Evolutionary conservation across 148 eudicot genomes (phyloP).

Genomic region (Camellia lanceoleosa): DNA sequence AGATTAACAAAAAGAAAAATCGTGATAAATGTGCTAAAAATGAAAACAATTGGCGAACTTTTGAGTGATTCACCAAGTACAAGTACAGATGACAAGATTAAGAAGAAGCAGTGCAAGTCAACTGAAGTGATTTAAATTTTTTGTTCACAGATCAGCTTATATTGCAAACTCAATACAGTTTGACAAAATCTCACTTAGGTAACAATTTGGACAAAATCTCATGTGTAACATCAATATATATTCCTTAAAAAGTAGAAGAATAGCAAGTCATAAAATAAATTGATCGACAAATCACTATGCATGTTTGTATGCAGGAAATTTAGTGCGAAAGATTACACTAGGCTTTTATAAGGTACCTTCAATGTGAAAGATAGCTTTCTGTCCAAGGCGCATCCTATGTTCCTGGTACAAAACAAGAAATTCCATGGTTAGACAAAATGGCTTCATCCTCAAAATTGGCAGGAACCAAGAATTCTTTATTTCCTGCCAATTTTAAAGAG

Average conservation of each 20-base stretch:
- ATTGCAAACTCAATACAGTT: background rate
- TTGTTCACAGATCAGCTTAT: background rate
- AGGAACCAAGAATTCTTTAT: background rate
- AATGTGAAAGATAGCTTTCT: slow-evolving; percentile 95
- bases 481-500: background rate
- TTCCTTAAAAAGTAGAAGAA: background rate
- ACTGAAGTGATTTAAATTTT: background rate
- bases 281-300: background rate
- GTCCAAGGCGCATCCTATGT: slow-evolving; percentile 94
- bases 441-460: background rate
- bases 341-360: slow-evolving; percentile 57
- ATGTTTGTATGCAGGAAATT: background rate
- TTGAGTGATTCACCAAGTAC: background rate
- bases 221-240: background rate
- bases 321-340: slow-evolving; percentile 1
- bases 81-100: background rate
- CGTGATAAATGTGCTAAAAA: background rate
- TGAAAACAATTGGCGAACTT: background rate
- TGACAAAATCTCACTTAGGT: background rate
- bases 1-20: background rate
- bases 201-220: too few relatives aligned
- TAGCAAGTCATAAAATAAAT: background rate
- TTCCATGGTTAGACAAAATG: background rate
- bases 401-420: slow-evolving; percentile 49
- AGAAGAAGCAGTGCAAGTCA: background rate